These are phyloP conservation scores for Fusarium luffae DNA, from an alignment of 2,329 filamentous ascomycete genomes.

Conservation along the genomic window DNA sequence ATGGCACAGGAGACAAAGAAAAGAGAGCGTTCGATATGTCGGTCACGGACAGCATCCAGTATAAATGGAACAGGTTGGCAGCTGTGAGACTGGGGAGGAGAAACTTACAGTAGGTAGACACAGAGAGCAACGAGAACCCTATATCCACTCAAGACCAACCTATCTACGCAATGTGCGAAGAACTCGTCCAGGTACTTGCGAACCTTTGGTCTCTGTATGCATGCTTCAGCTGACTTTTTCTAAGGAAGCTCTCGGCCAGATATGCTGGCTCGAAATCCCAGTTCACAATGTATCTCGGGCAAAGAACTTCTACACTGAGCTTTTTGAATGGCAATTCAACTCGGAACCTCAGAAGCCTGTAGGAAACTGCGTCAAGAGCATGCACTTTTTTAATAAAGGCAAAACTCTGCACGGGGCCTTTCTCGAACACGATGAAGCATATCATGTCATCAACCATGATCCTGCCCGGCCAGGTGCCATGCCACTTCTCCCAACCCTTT, in stretches of 20 bases:
- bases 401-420: constrained; percentile 51
- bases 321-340: constrained; percentile 51
- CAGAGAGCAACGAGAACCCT: too few species aligned
- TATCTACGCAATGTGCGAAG: constrained; percentile 10
- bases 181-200: constrained; percentile 23
- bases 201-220: background rate
- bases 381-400: constrained; percentile 52
- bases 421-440: constrained; percentile 47
- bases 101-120: too few species aligned
- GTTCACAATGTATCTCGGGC: constrained; percentile 50
- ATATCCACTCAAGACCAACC: background rate
- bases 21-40: background rate
- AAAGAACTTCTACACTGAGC: constrained; percentile 52
- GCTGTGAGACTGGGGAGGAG: background rate
- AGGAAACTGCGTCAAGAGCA: constrained; percentile 44
- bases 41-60: constrained; percentile 2
- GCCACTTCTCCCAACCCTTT: constrained; percentile 50
- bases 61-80: constrained; percentile 28
- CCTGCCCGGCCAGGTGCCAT: constrained; percentile 41
- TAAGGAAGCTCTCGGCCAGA: constrained; percentile 47
- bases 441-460: constrained; percentile 45
- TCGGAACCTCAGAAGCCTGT: constrained; percentile 33
- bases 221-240: background rate
- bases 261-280: constrained; percentile 56
- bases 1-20: background rate